phyloP scores from a whole-genome alignment of 192 early-diverging fungal species.

The Mortierella claussenii region DNA sequence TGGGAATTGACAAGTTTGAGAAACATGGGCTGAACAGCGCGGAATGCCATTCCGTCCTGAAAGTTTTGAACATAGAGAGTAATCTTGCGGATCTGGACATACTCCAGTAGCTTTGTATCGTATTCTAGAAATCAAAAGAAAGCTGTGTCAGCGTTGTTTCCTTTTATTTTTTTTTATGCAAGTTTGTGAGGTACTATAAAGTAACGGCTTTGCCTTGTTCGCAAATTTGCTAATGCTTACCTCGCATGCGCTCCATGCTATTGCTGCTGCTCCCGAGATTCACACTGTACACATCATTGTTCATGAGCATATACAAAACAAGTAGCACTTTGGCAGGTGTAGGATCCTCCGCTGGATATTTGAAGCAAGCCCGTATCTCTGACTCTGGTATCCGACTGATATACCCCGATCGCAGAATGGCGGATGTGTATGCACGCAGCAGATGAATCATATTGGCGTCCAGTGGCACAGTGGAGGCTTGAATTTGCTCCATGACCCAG shows the following conservation, averaged over 20 bases:
- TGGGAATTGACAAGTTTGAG: conserved; percentile 46
- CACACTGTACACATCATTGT: conserved; percentile 28
- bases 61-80: conserved; percentile 41
- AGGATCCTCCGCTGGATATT: conserved; percentile 21
- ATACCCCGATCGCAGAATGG: conserved; percentile 24
- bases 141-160: no score
- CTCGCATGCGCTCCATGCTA: conserved; percentile 8
- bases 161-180: no score
- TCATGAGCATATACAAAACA: conserved; percentile 45
- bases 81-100: conserved; percentile 46
- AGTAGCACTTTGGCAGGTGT: conserved; percentile 43
- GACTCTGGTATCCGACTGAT: conserved; percentile 40
- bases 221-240: no score
- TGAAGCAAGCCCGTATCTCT: conserved; percentile 26
- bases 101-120: conserved; percentile 15
- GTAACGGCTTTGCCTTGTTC: no score
- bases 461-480: conserved; percentile 30
- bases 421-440: conserved; percentile 29
- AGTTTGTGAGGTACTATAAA: no score
- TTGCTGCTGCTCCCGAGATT: conserved; percentile 22
- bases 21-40: conserved; percentile 46
- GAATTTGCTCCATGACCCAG: conserved; percentile 40
- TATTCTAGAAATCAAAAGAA: conserved; percentile 21
- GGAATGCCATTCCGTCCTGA: conserved; percentile 35
- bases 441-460: conserved; percentile 49